Evolutionary conservation across 768 basidiomycete genomes (phyloP), one percentile per base, ranked within the genome.

Genomic region (Porphyrellus cyaneotinctus): DNA sequence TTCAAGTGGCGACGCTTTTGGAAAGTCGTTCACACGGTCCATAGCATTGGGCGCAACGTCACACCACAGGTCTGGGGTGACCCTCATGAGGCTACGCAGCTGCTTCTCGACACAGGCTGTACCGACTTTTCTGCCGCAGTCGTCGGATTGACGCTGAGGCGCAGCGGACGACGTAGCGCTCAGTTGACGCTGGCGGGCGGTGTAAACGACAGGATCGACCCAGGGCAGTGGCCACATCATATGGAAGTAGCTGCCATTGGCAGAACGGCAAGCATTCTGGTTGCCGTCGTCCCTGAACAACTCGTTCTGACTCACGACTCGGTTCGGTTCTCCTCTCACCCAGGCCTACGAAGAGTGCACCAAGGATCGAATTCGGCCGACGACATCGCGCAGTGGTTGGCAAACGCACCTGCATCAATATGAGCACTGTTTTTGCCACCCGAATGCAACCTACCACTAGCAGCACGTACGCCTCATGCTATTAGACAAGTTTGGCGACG

Each of bases 1-100:
- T 55, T 64, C 67, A 57, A 56, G 63, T 43, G 43, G n/a, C 15
- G 33, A n/a, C 32, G 42, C 2, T 15, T 41, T 58, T 55, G 33
- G 47, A 48, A 24, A 0, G 23, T 22, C 15, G 1, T 46, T 57
- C 63, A 6, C 63, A 59, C 55, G 39, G 7, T 14, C 20, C 15
- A 14, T 15, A 30, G n/a, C n/a, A n/a, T n/a, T n/a, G n/a, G n/a
- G n/a, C n/a, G n/a, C n/a, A n/a, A n/a, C n/a, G n/a, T n/a, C n/a
- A n/a, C n/a, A n/a, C n/a, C n/a, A n/a, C n/a, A n/a, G n/a, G n/a
- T n/a, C n/a, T n/a, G n/a, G n/a, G n/a, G n/a, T n/a, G n/a, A n/a
- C n/a, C n/a, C n/a, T n/a, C n/a, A n/a, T n/a, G n/a, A n/a, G n/a
- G n/a, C n/a, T n/a, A 32, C 52, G 36, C 36, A n/a, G 17, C 18